A percentile compares a stretch with the other conserved stretches of the same genome.
phyloP scores from a whole-genome alignment of 78 protist species.

The Dictyostelium firmibasis region DNA sequence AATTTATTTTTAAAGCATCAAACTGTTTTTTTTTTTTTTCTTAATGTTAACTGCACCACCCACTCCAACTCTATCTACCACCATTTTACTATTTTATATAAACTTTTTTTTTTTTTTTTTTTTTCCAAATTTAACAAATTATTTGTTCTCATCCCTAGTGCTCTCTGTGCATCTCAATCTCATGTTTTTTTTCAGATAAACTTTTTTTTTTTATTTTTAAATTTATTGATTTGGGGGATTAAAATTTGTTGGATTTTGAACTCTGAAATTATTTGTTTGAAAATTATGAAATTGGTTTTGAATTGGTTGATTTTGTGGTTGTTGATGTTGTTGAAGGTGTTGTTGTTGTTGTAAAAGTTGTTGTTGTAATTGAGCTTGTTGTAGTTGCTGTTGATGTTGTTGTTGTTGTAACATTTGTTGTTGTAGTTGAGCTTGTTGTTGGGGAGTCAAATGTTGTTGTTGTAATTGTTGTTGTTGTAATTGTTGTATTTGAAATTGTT shows the following conservation, averaged over 20 bases:
- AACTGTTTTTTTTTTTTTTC: too few relatives aligned
- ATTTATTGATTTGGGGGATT: background rate
- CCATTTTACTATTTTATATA: too few relatives aligned
- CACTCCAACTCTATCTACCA: too few relatives aligned
- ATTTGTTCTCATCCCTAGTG: too few relatives aligned
- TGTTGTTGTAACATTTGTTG: constrained; percentile 12
- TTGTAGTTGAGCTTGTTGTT: background rate
- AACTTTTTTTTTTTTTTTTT: background rate
- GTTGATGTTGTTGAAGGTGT: background rate
- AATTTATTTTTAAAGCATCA: too few relatives aligned
- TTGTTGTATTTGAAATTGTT: background rate
- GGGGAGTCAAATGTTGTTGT: background rate
- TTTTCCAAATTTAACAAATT: too few relatives aligned
- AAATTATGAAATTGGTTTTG: background rate
- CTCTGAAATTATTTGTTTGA: background rate
- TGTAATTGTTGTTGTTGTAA: background rate
- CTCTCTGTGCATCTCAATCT: too few relatives aligned
- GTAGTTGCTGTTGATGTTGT: constrained; percentile 13
- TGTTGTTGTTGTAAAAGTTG: background rate
- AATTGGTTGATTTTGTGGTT: background rate
- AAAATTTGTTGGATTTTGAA: background rate
- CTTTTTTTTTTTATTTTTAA: background rate
- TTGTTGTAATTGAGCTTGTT: constrained; percentile 3
- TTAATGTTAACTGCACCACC: too few relatives aligned
- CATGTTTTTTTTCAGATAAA: too few relatives aligned